Evolutionary conservation across 73 alveolate genomes (phyloP), one percentile per base, ranked within the genome.

Genomic region (Symbiodinium pilosum): DNA sequence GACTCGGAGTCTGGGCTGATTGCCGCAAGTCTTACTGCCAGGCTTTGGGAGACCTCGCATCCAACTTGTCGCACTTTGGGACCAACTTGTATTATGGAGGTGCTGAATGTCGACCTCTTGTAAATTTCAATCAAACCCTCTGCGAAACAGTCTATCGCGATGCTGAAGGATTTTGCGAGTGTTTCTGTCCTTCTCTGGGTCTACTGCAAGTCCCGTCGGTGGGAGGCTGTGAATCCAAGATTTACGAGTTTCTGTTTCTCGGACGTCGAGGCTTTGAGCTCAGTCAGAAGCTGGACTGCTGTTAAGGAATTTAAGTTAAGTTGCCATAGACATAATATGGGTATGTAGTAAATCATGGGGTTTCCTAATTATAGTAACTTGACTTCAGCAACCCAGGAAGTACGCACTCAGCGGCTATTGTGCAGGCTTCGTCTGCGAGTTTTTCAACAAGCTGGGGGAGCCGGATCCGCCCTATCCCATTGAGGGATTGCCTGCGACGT

Each of bases 341-440:
- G n/a, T n/a, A n/a, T n/a, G n/a, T n/a, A n/a, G n/a, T n/a, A n/a
- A n/a, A n/a, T n/a, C n/a, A n/a, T n/a, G n/a, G n/a, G n/a, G n/a
- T n/a, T n/a, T n/a, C n/a, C n/a, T n/a, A n/a, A n/a, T n/a, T n/a
- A n/a, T n/a, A n/a, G n/a, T n/a, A n/a, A n/a, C n/a, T n/a, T n/a
- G n/a, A n/a, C n/a, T n/a, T n/a, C n/a, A n/a, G n/a, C n/a, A n/a
- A n/a, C n/a, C n/a, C n/a, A n/a, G n/a, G n/a, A n/a, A 91, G 43
- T 91, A 91, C 32, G 88, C 52, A 81, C 97, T 91, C 34, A 91
- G 97, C 71, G 97, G 97, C 75, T 91, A 91, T 36, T 91, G 97
- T 28, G 73, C 97, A 21, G 41, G 54, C 89, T 91, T 91, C 88
- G 3, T 91, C 5, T 91, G 97, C 34, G 97, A 91, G 88, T 83